A percentile compares a stretch with the other conserved stretches of the same genome.
Conservation (phyloP, 352 stramenopile genomes). For the Elongisporangium senticosum region DNA sequence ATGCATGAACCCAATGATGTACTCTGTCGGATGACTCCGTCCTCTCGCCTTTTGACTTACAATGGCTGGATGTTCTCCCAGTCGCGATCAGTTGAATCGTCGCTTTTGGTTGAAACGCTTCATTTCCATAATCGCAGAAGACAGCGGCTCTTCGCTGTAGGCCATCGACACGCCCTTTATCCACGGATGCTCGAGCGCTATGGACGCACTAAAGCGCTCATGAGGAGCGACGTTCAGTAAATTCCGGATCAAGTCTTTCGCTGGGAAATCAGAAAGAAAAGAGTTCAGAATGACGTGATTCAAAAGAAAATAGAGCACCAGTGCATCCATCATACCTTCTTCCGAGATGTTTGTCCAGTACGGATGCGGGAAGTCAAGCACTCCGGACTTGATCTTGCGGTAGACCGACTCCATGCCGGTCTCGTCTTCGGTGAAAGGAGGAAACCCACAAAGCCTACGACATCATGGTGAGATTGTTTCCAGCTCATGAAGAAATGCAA, state of each 20-base stretch:
- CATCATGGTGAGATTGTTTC: neutral
- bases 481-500: neutral
- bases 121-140: constrained; percentile 83
- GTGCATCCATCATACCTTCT: constrained; percentile 26
- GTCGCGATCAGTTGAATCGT: constrained; percentile 58
- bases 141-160: constrained; percentile 74
- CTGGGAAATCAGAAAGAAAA: constrained; percentile 8
- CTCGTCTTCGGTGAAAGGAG: constrained; percentile 79
- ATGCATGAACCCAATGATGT: neutral
- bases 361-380: constrained; percentile 71
- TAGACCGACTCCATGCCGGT: constrained; percentile 79
- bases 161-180: constrained; percentile 71
- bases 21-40: neutral
- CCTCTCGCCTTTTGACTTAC: neutral
- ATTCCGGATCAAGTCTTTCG: constrained; percentile 78
- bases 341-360: constrained; percentile 87
- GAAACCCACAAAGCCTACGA: constrained; percentile 69
- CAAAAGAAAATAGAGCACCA: constrained; percentile 2
- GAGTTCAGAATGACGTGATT: constrained; percentile 1
- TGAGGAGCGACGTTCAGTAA: constrained; percentile 70
- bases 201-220: constrained; percentile 63
- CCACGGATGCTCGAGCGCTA: constrained; percentile 78
- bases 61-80: constrained; percentile 1
- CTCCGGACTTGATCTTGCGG: constrained; percentile 76
- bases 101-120: constrained; percentile 88